Evolutionary conservation across 108 stramenopile species (phyloP), one percentile per base, ranked within the genome.

Genomic region (Craspedostauros australis): DNA sequence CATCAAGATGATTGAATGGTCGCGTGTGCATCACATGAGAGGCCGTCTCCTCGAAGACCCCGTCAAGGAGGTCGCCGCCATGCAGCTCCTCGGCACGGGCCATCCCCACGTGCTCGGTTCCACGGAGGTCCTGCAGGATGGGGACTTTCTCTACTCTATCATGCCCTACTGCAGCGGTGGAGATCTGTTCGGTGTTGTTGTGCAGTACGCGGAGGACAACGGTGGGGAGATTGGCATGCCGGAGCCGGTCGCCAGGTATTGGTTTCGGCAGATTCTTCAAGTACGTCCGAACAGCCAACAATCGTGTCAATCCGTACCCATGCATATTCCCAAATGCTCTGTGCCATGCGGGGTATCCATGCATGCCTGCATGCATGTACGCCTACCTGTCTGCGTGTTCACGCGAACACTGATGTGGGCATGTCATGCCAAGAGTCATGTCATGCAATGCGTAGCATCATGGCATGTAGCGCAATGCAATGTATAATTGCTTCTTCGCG

Each of bases 1-100:
- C 4, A 86, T 95, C n/a, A 95, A 95, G 71, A 86, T 88, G 74
- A 68, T 95, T 5, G 82, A 86, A 57, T 94, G 92, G 92, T 64
- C 68, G 11, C 66, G 72, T 23, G 84, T 94, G 3, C 82, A 87
- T 54, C 79, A 66, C 23, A 75, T 76, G 72, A 54, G 90, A 20
- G 88, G 92, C 25, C 41, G 80, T 14, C 51, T 88, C 21, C 57
- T 90, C 39, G 95, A 96, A 75, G 88, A 95, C 39, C 94, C 94
- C 0, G 57, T 91, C 48, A 92, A 95, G 66, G 94, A 95, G 50
- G 72, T 91, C n/a, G 79, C 84, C 11, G 86, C 80, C 6, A 76
- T 92, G 76, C 93, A 95, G 47, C 57, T 72, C 16, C 63, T 88
- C 32, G 91, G 86, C 61, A 49, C 62, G 33, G 55, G 50, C 16